Evolutionary conservation across 371 early-diverging fungal genomes (phyloP), one percentile per base, ranked within the genome.

Genomic region (Lichtheimia hyalospora): DNA sequence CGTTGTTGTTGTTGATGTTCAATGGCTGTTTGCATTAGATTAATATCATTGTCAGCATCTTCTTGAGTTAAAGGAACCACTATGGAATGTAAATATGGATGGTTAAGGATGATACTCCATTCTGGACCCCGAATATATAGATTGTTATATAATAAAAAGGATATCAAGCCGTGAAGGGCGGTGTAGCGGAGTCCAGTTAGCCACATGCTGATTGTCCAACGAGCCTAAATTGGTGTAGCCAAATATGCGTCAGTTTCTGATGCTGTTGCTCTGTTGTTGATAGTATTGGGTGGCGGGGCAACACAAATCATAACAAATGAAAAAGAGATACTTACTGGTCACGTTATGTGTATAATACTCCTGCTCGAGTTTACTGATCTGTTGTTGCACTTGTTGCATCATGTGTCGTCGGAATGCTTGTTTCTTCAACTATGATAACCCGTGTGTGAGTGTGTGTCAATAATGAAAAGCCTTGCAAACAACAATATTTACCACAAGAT

Each of bases 171-270:
- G 54, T 5, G 64, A 61, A 15, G 71, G 67, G 54, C 71, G 57
- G 49, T 62, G 62, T 21, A 61, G 67, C 15, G 71, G 71, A 16
- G 57, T 48, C 71, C 71, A 71, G 21, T 64, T 65, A 25, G 60
- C 23, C 23, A 78, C 52, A 62, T 73, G 70, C 24, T 71, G 68
- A 42, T 73, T 68, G 52, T 74, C 71, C 53, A 71, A 62, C 24
- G 67, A 69, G 50, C 69, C 73, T 74, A 49, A 27, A 60, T 21
- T 51, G 25, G 28, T 46, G 16, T 48, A 16, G 21, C 34, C 53
- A 42, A 50, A 44, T 49, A 56, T 20, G 23, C 24, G 25, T 20
- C 34, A 23, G 49, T 43, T 25, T 40, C 40, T 40, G 28, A 41
- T 50, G 25, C 23, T 12, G 8, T 21, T n/a, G 57, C 15, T n/a